Percentiles rank a stretch among this genome's conserved stretches.
These are phyloP conservation scores for Mallotus nudiflorus DNA, from an alignment of 345 rosid genomes.

Conservation along the genomic window DNA sequence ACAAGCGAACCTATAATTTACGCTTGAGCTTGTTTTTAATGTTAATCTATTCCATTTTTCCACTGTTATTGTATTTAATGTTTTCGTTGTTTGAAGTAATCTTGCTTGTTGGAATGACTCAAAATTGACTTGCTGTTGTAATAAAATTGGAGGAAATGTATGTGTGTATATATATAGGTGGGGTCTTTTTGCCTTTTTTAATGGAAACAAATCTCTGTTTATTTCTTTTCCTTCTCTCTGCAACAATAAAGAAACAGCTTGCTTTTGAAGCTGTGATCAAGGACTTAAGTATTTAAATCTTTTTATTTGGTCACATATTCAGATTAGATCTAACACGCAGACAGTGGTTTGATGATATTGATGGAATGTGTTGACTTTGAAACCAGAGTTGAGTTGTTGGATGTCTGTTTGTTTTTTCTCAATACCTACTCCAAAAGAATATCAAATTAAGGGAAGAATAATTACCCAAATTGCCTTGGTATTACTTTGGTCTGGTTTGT, in stretches of 20 bases:
- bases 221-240: not conserved
- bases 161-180: no score
- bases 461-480: not conserved
- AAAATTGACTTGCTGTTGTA: conserved; percentile 5
- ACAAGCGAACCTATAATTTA: not conserved
- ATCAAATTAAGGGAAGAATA: not conserved
- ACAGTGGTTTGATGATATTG: not conserved
- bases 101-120: conserved; percentile 18
- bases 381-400: not conserved
- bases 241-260: not conserved
- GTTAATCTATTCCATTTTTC: not conserved
- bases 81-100: conserved; percentile 3
- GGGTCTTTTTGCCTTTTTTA: conserved; percentile 18
- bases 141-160: no score
- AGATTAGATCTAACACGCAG: not conserved
- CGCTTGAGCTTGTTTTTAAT: conserved; percentile 1
- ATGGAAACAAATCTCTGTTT: not conserved
- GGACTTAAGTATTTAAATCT: not conserved
- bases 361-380: not conserved
- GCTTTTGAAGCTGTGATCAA: not conserved
- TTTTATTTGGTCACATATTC: not conserved
- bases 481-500: not conserved
- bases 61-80: conserved; percentile 2
- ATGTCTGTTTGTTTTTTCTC: not conserved
- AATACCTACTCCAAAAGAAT: not conserved